phyloP scores from a whole-genome alignment of 345 rosid genomes.

The Bruguiera parviflora region DNA sequence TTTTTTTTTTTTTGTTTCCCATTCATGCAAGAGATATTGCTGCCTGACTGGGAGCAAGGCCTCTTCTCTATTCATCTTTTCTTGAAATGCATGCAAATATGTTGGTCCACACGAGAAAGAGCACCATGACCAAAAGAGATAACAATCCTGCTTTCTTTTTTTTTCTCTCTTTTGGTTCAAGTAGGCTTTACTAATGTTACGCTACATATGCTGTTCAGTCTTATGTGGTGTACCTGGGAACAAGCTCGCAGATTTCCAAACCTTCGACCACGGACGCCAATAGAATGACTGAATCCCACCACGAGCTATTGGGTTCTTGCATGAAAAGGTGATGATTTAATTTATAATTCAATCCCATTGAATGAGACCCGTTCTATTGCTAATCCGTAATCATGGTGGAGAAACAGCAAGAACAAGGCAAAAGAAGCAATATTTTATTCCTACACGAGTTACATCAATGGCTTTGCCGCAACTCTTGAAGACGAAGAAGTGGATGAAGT shows the following conservation, averaged over 20 bases:
- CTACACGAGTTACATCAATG: conserved; percentile 23
- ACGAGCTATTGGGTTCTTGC: conserved; percentile 15
- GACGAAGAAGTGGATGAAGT: conserved; percentile 14
- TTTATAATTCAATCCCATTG: too few relatives aligned
- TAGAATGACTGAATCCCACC: background rate
- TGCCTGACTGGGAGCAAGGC: too few relatives aligned
- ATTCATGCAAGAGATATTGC: too few relatives aligned
- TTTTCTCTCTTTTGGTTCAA: too few relatives aligned
- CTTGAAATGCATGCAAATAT: too few relatives aligned
- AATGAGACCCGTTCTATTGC: background rate
- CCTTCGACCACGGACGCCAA: background rate
- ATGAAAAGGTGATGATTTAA: conserved; percentile 14
- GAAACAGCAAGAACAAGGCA: conserved; percentile 14
- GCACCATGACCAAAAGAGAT: too few relatives aligned
- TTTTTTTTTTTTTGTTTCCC: too few relatives aligned
- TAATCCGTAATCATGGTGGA: background rate
- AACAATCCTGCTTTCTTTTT: too few relatives aligned
- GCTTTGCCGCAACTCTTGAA: conserved; percentile 28
- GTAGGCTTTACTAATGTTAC: too few relatives aligned
- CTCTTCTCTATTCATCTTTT: too few relatives aligned
- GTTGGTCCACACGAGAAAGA: too few relatives aligned
- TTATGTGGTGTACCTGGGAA: conserved; percentile 21
- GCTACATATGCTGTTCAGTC: conserved; percentile 10
- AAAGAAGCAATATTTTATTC: conserved; percentile 23
- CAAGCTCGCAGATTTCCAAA: background rate